phyloP scores from a whole-genome alignment of 306 rosid genomes.

The Luffa acutangula region DNA sequence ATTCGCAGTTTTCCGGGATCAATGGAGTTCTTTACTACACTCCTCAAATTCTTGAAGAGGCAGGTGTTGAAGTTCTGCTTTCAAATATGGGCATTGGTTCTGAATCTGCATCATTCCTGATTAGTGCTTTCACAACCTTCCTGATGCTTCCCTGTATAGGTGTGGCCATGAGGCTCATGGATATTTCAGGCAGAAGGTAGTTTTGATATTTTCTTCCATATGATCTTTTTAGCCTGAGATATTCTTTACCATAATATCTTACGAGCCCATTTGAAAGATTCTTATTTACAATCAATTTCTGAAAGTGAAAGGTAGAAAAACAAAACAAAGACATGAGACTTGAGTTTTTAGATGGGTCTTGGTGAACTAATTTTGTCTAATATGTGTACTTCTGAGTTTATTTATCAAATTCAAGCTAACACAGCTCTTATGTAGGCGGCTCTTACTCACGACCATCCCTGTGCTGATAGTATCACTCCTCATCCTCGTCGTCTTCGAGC shows the following conservation, averaged over 20 bases:
- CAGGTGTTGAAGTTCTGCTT: conserved; percentile 72
- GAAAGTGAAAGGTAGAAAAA: not conserved
- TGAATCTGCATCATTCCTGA: conserved; percentile 56
- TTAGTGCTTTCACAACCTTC: conserved; percentile 68
- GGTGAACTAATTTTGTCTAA: not conserved
- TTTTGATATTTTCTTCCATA: not conserved
- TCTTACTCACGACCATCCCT: conserved; percentile 57
- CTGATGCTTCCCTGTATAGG: conserved; percentile 76
- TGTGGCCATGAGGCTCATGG: conserved; percentile 70
- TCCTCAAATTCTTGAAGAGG: conserved; percentile 77
- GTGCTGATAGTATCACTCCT: conserved; percentile 47
- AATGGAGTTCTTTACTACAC: conserved; percentile 86
- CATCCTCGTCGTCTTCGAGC: conserved; percentile 34
- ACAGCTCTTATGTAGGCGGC: conserved; percentile 34
- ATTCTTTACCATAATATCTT: not conserved
- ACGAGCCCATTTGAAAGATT: not conserved
- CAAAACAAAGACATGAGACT: not conserved
- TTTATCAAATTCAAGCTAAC: not conserved
- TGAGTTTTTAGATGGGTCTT: not conserved
- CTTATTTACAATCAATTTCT: not conserved
- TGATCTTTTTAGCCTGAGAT: too few relatives aligned
- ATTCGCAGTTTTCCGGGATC: conserved; percentile 64
- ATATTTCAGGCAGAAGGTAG: conserved; percentile 64
- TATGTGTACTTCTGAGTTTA: too few relatives aligned
- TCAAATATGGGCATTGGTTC: conserved; percentile 44